These are phyloP conservation scores for Botrytis cinerea DNA, from an alignment of 2,329 filamentous ascomycete genomes.

Conservation along the genomic window DNA sequence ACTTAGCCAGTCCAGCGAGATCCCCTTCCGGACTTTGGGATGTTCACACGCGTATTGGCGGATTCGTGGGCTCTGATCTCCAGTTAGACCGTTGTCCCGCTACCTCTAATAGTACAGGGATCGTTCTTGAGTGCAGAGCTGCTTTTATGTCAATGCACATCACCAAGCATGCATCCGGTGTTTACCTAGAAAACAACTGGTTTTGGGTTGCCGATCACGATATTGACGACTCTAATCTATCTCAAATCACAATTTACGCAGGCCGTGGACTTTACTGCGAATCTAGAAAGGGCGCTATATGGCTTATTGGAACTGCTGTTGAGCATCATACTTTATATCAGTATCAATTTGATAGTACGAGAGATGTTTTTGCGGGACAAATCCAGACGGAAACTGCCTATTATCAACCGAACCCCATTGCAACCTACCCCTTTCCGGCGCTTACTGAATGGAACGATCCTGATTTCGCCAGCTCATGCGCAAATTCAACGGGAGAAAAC, in stretches of 20 bases:
- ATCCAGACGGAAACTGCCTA: slow-evolving; percentile 37
- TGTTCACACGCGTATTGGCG: slow-evolving; percentile 43
- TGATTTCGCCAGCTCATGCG: background rate
- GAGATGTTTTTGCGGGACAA: slow-evolving; percentile 35
- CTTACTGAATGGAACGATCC: slow-evolving; percentile 22
- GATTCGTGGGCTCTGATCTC: slow-evolving; percentile 44
- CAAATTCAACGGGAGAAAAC: slow-evolving; percentile 9
- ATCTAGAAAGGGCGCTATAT: slow-evolving; percentile 49
- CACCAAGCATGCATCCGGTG: slow-evolving; percentile 45
- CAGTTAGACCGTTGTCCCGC: slow-evolving; percentile 50
- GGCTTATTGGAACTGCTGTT: slow-evolving; percentile 49
- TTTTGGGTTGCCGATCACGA: slow-evolving; percentile 51
- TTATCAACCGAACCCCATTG: slow-evolving; percentile 22
- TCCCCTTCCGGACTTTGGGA: slow-evolving; percentile 58
- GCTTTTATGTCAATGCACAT: slow-evolving; percentile 43
- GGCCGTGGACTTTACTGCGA: slow-evolving; percentile 53
- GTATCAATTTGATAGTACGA: slow-evolving; percentile 49
- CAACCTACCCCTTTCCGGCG: slow-evolving; percentile 5
- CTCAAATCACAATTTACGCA: slow-evolving; percentile 56
- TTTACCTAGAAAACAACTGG: slow-evolving; percentile 53
- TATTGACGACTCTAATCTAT: slow-evolving; percentile 46
- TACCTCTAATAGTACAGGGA: slow-evolving; percentile 45
- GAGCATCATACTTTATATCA: slow-evolving; percentile 57
- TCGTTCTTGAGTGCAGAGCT: slow-evolving; percentile 42
- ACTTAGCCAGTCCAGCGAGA: slow-evolving; percentile 51